Evolutionary conservation across 2,329 filamentous ascomycete species (phyloP), one percentile per base, ranked within the genome.

Genomic region (Phoma sp.): DNA sequence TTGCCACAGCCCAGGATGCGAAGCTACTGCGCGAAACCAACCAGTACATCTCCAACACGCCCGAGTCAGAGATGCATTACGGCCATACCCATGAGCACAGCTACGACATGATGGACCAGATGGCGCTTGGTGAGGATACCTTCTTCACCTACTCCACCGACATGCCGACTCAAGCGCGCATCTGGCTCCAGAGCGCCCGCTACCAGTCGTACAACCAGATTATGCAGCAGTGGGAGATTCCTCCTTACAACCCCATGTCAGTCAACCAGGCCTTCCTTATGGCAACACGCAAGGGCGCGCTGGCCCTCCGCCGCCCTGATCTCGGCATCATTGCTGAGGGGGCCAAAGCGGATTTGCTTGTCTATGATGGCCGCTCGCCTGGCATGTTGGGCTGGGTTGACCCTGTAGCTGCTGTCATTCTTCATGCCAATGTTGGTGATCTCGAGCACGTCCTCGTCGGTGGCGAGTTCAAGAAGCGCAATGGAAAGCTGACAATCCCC

Each of bases 1-100:
- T 75, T 66, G 65, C 83, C 14, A 78, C 77, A 0, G 64, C 73
- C 0, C 52, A 57, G 0, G 77, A 79, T 11, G 71, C 72, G 0
- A 47, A 67, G 1, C 71, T 83, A 0, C 75, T 86, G 0, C 79
- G 80, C 9, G 55, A 68, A 0, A 77, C 77, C 2, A 80, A 85
- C 67, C 78, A 84, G 45, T 80, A 81, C 68, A 69, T 86, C 37
- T 82, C 82, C 46, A 82, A 82, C 53, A 86, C 84, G 0, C 82
- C 83, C 1, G 84, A 86, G 61, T 83, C 81, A 0, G 83, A 86
- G 61, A 80, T 83, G 75, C 82, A 84, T 64, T 85, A 80, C 66
- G 83, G 83, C n/a, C 81, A 83, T 60, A 74, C 70, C 0, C 80
- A 85, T 52, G 74, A 76, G 1, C 63, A 69, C 33, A 75, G 71